Conservation (phyloP, 306 rosid species). For the Corylus avellana region DNA sequence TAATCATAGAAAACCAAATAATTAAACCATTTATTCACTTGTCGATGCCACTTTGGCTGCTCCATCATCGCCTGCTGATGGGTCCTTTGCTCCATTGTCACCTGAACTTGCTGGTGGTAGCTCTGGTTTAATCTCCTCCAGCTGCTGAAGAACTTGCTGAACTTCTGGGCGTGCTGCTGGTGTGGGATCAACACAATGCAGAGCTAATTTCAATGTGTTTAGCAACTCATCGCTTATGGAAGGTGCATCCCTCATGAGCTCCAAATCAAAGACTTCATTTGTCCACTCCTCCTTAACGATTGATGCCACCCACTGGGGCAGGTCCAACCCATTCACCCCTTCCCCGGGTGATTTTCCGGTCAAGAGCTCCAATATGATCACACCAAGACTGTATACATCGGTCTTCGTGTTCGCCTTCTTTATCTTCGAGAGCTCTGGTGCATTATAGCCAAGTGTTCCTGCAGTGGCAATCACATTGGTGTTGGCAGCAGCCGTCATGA, state of each 20-base stretch:
- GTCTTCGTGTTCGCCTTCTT: slow-evolving; percentile 62
- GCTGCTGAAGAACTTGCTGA: slow-evolving; percentile 71
- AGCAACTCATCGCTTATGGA: slow-evolving; percentile 67
- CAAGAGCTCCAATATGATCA: slow-evolving; percentile 76
- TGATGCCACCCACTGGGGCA: slow-evolving; percentile 93
- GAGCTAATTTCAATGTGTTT: slow-evolving; percentile 76
- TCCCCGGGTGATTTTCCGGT: slow-evolving; percentile 86
- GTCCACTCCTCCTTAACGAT: slow-evolving; percentile 90
- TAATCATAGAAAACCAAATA: not conserved
- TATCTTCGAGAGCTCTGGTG: slow-evolving; percentile 82
- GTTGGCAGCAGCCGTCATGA: slow-evolving; percentile 79
- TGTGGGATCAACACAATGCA: slow-evolving; percentile 92
- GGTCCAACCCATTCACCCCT: slow-evolving; percentile 74
- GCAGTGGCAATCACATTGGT: slow-evolving; percentile 83
- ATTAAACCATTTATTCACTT: slow-evolving; percentile 27
- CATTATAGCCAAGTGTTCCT: slow-evolving; percentile 79
- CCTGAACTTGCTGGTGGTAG: slow-evolving; percentile 39
- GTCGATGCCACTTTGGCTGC: slow-evolving; percentile 15
- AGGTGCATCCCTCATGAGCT: slow-evolving; percentile 72
- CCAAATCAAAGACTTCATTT: slow-evolving; percentile 90
- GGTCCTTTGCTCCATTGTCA: slow-evolving; percentile 44
- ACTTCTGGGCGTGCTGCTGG: slow-evolving; percentile 77
- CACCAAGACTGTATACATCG: slow-evolving; percentile 78
- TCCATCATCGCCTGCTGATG: slow-evolving; percentile 40
- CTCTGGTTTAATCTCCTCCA: slow-evolving; percentile 73